Evolutionary conservation across 192 early-diverging fungal genomes (phyloP).

Genomic region (Chytriomyces confervae): DNA sequence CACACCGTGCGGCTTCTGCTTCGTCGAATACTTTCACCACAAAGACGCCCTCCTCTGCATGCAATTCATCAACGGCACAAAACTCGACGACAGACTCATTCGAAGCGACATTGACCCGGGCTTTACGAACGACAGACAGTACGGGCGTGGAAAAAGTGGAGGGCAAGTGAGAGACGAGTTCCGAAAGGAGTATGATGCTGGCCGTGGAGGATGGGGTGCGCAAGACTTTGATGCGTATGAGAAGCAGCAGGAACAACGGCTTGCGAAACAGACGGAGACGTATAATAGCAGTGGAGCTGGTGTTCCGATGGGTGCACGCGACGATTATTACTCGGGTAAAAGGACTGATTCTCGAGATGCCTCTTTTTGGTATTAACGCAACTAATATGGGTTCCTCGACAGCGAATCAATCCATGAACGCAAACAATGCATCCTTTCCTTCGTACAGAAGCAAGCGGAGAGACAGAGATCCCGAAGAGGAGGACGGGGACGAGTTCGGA

Average conservation of each 20-base stretch:
- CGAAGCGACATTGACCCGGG: conserved; percentile 96
- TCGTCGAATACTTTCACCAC: conserved; percentile 97
- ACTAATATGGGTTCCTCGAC: neutral
- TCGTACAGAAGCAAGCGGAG: conserved; percentile 29
- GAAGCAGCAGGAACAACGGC: conserved; percentile 52
- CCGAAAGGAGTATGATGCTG: conserved; percentile 92
- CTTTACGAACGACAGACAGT: conserved; percentile 90
- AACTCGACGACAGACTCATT: conserved; percentile 93
- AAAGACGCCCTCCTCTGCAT: conserved; percentile 91
- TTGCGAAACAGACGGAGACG: conserved; percentile 68
- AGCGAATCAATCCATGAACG: neutral
- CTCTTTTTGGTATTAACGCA: neutral
- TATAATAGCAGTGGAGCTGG: conserved; percentile 43
- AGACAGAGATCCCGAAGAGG: conserved; percentile 47
- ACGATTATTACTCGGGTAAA: conserved; percentile 30
- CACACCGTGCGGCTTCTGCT: conserved; percentile 99
- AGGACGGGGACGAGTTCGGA: conserved; percentile 44
- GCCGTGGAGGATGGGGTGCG: conserved; percentile 95
- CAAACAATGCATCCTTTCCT: neutral
- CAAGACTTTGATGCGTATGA: conserved; percentile 39
- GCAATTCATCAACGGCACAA: conserved; percentile 92
- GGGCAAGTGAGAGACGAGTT: conserved; percentile 97
- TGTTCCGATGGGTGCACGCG: conserved; percentile 28
- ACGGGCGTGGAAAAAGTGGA: conserved; percentile 91
- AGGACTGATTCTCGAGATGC: neutral